Evolutionary conservation across 2,329 filamentous ascomycete genomes (phyloP), one percentile per base, ranked within the genome.

Genomic region (Aspergillus sp.): DNA sequence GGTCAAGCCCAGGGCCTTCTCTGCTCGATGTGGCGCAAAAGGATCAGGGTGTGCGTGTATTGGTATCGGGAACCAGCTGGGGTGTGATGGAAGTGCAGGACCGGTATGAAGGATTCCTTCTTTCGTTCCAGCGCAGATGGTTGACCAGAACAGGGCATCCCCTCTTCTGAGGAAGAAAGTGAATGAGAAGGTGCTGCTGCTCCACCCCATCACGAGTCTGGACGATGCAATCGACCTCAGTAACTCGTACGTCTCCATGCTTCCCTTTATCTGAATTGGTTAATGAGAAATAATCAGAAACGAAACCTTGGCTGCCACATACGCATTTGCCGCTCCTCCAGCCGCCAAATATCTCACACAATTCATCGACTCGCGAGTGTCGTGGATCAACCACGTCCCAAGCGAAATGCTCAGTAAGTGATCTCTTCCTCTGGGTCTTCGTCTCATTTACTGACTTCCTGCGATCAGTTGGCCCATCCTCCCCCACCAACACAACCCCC

Each of bases 261-360:
- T 6, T 12, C 5, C 26, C 2, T 35, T 28, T 5, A 7, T 2
- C n/a, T 11, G 7, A 26, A 5, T 12, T 33, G 35, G 27, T 42
- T 47, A 44, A 45, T n/a, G 6, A 5, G 13, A 12, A 19, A 19
- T 19, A 30, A 6, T 10, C 19, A 61, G 53, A 9, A 49, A 52
- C 42, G 57, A 52, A 37, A 58, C 65, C 0, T 53, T 75, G 1
- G 60, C 72, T 1, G 75, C 75, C 13, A 66, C 72, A 2, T 82
- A 79, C 51, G 66, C 77, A 48, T 83, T 81, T 55, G 72, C 73
- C 7, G 64, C 65, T 19, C 65, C 72, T 0, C 49, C 65, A 2
- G 64, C 74, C 2, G 77, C 73, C 11, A 84, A 83, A 56, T 85
- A 83, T 49, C 66, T 84, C 5, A 68, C 71, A 6, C 77, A 83